These are phyloP conservation scores for Anacardium occidentale DNA, from an alignment of 345 rosid species.

Conservation along the genomic window DNA sequence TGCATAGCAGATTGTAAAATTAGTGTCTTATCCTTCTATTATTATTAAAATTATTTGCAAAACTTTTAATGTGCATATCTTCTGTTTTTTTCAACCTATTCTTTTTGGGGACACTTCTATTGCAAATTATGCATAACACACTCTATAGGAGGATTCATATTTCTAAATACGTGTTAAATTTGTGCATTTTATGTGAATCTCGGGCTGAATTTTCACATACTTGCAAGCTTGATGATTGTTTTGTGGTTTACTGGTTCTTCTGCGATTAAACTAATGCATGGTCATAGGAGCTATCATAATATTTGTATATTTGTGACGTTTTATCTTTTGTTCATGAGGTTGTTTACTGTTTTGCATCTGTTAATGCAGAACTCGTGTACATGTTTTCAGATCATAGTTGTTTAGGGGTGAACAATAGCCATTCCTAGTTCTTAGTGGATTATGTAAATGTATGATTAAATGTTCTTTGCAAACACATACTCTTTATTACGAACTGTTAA, in stretches of 20 bases:
- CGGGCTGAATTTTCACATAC: not conserved
- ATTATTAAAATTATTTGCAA: too few relatives aligned
- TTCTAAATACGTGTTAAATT: not conserved
- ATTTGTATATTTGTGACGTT: not conserved
- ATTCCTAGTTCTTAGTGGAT: not conserved
- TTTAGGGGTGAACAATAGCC: not conserved
- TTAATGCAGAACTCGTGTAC: not conserved
- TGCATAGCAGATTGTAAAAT: not conserved
- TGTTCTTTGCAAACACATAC: not conserved
- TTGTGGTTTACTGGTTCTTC: not conserved
- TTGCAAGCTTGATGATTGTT: not conserved
- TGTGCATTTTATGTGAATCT: not conserved
- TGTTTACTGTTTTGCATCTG: not conserved
- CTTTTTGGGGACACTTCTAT: not conserved
- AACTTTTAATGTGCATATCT: too few relatives aligned
- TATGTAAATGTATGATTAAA: not conserved
- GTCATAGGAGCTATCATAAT: not conserved
- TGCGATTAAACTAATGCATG: not conserved
- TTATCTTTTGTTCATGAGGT: not conserved
- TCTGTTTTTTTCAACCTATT: not conserved
- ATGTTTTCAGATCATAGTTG: not conserved
- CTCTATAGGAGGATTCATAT: not conserved
- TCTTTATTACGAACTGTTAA: not conserved
- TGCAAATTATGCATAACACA: not conserved
- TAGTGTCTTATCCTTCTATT: not conserved